Evolutionary conservation across 257 asterid genomes (phyloP).

Genomic region (Fraxinus excelsior): DNA sequence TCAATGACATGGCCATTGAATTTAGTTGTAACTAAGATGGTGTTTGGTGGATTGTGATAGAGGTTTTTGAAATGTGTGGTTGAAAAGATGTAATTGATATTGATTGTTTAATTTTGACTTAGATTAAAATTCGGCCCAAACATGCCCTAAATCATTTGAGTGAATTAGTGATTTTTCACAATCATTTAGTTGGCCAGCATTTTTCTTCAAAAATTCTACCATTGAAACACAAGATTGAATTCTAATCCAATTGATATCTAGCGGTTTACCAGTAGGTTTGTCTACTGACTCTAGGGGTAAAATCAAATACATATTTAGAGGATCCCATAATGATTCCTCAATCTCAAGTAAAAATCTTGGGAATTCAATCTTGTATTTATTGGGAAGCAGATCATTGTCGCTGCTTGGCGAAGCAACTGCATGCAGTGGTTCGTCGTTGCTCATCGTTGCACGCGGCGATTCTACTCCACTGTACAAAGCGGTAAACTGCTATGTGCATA

Average conservation of each 20-base stretch:
- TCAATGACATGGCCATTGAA: conserved; percentile 44
- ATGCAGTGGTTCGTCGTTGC: too few species aligned
- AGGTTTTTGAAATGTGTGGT: too few species aligned
- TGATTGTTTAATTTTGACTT: too few species aligned
- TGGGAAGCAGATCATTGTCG: too few species aligned
- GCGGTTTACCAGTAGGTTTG: conserved; percentile 23
- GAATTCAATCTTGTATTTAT: too few species aligned
- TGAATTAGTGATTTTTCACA: conserved; percentile 32
- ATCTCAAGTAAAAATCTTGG: conserved; percentile 49
- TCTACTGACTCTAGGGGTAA: conserved; percentile 60
- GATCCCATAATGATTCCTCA: conserved; percentile 62
- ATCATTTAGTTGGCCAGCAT: conserved; percentile 35
- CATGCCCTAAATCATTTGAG: conserved; percentile 28
- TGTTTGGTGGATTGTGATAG: too few species aligned
- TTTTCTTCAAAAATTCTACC: conserved; percentile 60
- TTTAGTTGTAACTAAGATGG: conserved; percentile 35
- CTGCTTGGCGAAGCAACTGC: too few species aligned
- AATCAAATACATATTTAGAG: conserved; percentile 78
- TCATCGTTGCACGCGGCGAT: too few species aligned
- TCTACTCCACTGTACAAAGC: too few species aligned
- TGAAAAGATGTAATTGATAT: too few species aligned
- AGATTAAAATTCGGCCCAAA: too few species aligned
- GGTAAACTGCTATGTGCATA: too few species aligned
- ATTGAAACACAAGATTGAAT: conserved; percentile 73
- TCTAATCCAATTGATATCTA: conserved; percentile 65